Evolutionary conservation across 139 green algal species (phyloP).

Genomic region (Limnomonas spitsbergensis): DNA sequence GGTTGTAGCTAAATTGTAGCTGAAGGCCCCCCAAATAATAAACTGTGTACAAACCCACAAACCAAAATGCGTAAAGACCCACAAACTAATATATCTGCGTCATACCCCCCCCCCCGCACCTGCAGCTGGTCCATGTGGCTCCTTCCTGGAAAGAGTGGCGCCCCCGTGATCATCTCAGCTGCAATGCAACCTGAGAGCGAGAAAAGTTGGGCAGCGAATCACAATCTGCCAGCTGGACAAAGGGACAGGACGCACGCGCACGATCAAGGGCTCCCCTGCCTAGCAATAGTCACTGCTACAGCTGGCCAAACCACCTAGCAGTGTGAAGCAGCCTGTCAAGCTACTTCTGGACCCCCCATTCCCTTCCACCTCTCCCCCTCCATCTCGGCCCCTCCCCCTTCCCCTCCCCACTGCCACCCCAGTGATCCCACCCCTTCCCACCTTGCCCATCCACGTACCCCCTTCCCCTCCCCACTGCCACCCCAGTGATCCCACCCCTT

Average conservation of each 20-base stretch:
- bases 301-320: background rate
- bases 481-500: too few relatives aligned
- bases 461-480: too few relatives aligned
- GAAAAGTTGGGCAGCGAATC: background rate
- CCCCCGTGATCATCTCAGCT: slow-evolving; percentile 64
- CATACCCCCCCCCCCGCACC: background rate
- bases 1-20: background rate
- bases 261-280: background rate
- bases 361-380: too few relatives aligned
- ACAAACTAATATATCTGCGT: background rate
- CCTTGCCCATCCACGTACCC: too few relatives aligned
- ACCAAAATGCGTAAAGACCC: background rate
- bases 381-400: too few relatives aligned
- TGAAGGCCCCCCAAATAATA: background rate
- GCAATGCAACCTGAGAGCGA: slow-evolving; percentile 62
- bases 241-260: background rate
- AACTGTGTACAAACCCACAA: background rate
- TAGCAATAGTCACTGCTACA: too few relatives aligned
- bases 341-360: too few relatives aligned
- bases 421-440: too few relatives aligned
- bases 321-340: too few relatives aligned
- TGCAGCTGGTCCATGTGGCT: slow-evolving; percentile 67
- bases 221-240: background rate
- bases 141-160: slow-evolving; percentile 71
- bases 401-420: too few relatives aligned